Base-by-base conservation (phyloP, 768 basidiomycete genomes). In the Tulasnella sp. region DNA sequence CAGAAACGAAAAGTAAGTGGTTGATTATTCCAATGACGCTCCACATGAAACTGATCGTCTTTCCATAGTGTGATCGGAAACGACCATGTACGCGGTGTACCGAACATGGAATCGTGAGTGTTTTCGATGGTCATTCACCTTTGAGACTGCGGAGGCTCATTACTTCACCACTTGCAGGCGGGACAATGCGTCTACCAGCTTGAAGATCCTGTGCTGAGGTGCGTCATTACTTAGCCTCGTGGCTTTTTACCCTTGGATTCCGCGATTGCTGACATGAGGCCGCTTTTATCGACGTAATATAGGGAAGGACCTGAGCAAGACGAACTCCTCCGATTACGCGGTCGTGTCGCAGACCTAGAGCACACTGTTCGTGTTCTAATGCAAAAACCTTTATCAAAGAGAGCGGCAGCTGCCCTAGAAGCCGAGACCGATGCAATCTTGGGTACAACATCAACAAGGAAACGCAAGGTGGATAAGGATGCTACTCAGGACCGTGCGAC, bases 1-100 rank as follows among this genome's bases (percentile, higher is more conserved):
- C 90, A 89, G 48, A 93, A 93, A 69, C 71, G 90, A 59, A 91
- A 91, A 75, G 88, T 88, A 56, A 49, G 72, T 58, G 25, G 47
- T 27, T 4, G 19, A 16, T 19, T n/a, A 12, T 22, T 16, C 25
- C n/a, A 7, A 19, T 29, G 16, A 48, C 34, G 53, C 40, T 31
- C 9, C 22, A 9, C 28, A 29, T 13, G 27, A 29, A 6, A 29
- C 6, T n/a, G 22, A 24, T 28, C 16, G 7, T n/a, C 22, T 5
- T 45, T 22, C 5, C 6, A 22, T 60, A 90, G 86, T 93, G 90
- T 62, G 90, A 93, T 67, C 73, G 90, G 52, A 90, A 90, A 63
- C 74, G 90, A 34, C 90, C 90, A 16, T 93, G 90, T 66, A 81
- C 49, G 16, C 49, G 49, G 31, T 51, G 49, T 40, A 41, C 39